A percentile compares a stretch with the other conserved stretches of the same genome.
phyloP scores from a whole-genome alignment of 1,284 basidiomycete species.

The Golubevia pallescens region DNA sequence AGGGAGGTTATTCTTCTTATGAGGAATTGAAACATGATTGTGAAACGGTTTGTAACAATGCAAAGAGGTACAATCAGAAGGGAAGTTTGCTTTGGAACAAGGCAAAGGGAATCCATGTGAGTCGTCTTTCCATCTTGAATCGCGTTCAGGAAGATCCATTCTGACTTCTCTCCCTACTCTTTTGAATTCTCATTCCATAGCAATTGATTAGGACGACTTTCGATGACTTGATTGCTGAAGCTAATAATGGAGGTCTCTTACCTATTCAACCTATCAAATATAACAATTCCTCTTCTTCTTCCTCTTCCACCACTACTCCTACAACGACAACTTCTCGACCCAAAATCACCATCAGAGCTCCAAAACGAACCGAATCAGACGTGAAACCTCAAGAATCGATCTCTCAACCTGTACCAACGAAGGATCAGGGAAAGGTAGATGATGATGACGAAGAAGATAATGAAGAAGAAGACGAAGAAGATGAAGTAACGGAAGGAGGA shows the following conservation, averaged over 20 bases:
- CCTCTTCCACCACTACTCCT: not conserved
- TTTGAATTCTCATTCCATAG: too few species aligned
- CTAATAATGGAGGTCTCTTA: not conserved
- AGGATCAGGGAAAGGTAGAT: slow-evolving; percentile 8
- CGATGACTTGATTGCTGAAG: too few species aligned
- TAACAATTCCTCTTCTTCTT: not conserved
- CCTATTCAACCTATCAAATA: not conserved
- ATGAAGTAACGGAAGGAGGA: not conserved
- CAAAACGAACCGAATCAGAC: not conserved
- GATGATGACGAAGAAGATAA: slow-evolving; percentile 2
- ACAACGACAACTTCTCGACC: not conserved
- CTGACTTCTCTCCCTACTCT: too few species aligned
- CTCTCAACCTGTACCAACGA: not conserved
- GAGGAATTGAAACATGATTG: slow-evolving; percentile 46
- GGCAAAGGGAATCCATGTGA: slow-evolving; percentile 41
- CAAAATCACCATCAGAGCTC: not conserved
- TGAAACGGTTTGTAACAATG: slow-evolving; percentile 57
- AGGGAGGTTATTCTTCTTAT: slow-evolving; percentile 26
- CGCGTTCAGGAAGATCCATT: too few species aligned
- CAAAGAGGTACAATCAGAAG: slow-evolving; percentile 52
- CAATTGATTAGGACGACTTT: too few species aligned
- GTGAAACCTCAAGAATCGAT: not conserved
- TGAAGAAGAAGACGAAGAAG: slow-evolving; percentile 4
- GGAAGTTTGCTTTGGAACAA: slow-evolving; percentile 54
- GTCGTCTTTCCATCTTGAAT: slow-evolving; percentile 1